Evolutionary conservation across 805 yeast genomes (phyloP).

Genomic region (Saccharomyces cerevisiae): DNA sequence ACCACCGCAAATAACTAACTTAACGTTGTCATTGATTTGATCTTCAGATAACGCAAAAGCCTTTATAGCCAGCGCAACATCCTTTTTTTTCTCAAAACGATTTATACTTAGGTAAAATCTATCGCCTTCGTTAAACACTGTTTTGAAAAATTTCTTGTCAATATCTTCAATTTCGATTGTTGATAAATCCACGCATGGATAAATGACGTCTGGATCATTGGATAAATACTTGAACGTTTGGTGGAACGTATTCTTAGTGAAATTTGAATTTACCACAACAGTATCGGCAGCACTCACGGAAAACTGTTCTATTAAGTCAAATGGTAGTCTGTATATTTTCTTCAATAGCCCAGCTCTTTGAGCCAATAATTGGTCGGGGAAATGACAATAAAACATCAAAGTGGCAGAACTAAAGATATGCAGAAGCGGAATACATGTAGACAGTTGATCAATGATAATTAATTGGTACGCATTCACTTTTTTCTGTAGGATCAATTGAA

Average conservation of each 20-base stretch:
- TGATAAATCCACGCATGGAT: constrained; percentile 59
- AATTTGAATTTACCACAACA: constrained; percentile 80
- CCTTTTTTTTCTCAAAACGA: constrained; percentile 82
- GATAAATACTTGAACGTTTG: constrained; percentile 46
- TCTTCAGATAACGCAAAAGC: constrained; percentile 44
- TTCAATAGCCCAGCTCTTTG: constrained; percentile 47
- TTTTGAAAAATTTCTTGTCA: constrained; percentile 12
- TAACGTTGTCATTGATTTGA: constrained; percentile 28
- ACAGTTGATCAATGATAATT: constrained; percentile 79
- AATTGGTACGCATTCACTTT: constrained; percentile 51
- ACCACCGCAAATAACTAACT: constrained; percentile 82
- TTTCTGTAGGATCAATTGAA: constrained; percentile 39
- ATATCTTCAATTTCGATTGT: constrained; percentile 11
- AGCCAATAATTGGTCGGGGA: constrained; percentile 82
- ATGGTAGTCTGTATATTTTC: constrained; percentile 65
- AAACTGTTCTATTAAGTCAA: constrained; percentile 76
- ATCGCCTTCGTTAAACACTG: constrained; percentile 11
- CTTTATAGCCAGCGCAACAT: constrained; percentile 66
- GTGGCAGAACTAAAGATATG: constrained; percentile 36
- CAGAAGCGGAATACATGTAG: constrained; percentile 69
- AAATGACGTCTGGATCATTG: constrained; percentile 29
- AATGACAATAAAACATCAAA: constrained; percentile 86
- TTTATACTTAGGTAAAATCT: constrained; percentile 65
- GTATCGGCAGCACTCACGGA: constrained; percentile 69
- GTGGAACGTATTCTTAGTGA: constrained; percentile 64